phyloP scores from a whole-genome alignment of 257 asterid species.

The Cinchona pubescens region DNA sequence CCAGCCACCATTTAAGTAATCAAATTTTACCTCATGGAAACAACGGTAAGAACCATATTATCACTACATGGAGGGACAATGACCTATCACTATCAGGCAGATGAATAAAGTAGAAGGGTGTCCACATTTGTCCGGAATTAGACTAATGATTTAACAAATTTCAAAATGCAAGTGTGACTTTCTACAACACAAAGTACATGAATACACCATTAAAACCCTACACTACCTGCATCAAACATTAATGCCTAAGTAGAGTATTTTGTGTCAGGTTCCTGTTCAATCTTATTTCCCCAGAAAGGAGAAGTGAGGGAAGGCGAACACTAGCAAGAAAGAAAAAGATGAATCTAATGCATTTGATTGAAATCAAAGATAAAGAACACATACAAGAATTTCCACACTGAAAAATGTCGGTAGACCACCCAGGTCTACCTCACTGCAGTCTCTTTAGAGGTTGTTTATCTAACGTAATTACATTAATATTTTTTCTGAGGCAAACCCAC shows the following conservation, averaged over 20 bases:
- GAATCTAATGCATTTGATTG: neutral
- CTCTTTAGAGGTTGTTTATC: no score
- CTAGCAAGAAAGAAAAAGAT: no score
- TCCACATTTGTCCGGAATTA: neutral
- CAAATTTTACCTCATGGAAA: neutral
- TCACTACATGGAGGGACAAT: neutral
- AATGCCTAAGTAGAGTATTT: neutral
- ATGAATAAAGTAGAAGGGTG: neutral
- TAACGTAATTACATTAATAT: no score
- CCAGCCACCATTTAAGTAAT: neutral
- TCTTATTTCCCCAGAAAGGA: neutral
- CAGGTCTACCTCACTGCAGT: no score
- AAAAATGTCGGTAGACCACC: no score
- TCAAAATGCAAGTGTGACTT: neutral
- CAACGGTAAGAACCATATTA: neutral
- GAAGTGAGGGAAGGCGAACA: neutral
- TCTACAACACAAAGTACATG: neutral
- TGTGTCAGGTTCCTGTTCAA: neutral
- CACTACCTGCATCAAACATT: neutral
- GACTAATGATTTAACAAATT: neutral
- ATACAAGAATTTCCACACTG: neutral
- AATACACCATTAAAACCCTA: neutral
- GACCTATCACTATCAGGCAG: neutral
- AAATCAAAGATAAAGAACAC: neutral
- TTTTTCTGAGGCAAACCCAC: no score